phyloP scores from a whole-genome alignment of 345 rosid genomes.

The Litchi chinensis region DNA sequence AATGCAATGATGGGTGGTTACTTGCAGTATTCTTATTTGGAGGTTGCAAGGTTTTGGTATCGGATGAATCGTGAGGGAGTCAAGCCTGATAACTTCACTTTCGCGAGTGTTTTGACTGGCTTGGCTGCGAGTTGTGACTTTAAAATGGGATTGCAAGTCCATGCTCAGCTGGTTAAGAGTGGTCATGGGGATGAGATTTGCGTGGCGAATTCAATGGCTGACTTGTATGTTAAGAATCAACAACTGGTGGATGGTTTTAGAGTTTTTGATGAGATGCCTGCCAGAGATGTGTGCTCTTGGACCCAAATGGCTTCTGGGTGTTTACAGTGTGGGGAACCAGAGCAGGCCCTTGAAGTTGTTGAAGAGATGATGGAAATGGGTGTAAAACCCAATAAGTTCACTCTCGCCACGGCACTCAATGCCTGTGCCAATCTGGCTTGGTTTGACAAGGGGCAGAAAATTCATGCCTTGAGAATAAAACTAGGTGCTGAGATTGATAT shows the following conservation, averaged over 20 bases:
- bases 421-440: conserved; percentile 54
- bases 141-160: conserved; percentile 53
- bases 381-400: conserved; percentile 49
- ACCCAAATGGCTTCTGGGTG: conserved; percentile 55
- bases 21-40: conserved; percentile 34
- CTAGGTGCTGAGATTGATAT: conserved; percentile 44
- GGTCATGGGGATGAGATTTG: conserved; percentile 50
- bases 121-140: conserved; percentile 40
- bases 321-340: conserved; percentile 47
- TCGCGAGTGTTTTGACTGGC: conserved; percentile 45
- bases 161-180: conserved; percentile 47
- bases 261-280: conserved; percentile 43
- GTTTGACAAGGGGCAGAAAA: conserved; percentile 48
- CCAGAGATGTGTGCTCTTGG: conserved; percentile 49
- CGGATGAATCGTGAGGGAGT: conserved; percentile 44
- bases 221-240: conserved; percentile 48
- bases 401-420: conserved; percentile 49
- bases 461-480: conserved; percentile 53
- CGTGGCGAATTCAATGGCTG: conserved; percentile 50
- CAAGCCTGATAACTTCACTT: conserved; percentile 54
- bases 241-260: conserved; percentile 39
- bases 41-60: conserved; percentile 42
- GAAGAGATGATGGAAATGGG: conserved; percentile 49
- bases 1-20: conserved; percentile 57
- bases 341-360: conserved; percentile 40